These are phyloP conservation scores for Penicillium sp. DNA, from an alignment of 2,329 filamentous ascomycete species.

Conservation along the genomic window DNA sequence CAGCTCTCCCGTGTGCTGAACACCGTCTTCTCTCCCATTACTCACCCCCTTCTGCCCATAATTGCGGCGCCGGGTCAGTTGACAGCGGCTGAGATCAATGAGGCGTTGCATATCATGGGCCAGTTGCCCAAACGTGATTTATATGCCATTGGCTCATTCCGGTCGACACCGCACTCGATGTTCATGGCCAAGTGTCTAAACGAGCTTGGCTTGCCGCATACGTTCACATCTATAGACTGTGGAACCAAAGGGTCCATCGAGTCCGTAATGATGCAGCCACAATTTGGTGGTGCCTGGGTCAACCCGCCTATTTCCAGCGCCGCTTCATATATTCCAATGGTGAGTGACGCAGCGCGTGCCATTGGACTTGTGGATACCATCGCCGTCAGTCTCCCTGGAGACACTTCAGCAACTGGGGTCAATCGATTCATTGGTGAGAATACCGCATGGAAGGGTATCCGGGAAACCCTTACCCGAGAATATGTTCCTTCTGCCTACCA, in stretches of 20 bases:
- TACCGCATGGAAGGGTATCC: slow-evolving; percentile 77
- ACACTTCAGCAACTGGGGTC: slow-evolving; percentile 2
- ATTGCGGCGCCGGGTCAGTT: slow-evolving; percentile 82
- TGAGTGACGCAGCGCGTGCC: slow-evolving; percentile 69
- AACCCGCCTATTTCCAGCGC: slow-evolving; percentile 62
- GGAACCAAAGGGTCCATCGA: slow-evolving; percentile 63
- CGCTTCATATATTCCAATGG: slow-evolving; percentile 54
- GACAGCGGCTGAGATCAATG: slow-evolving; percentile 79
- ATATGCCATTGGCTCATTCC: slow-evolving; percentile 69
- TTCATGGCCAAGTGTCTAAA: slow-evolving; percentile 84
- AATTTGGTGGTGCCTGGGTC: slow-evolving; percentile 77
- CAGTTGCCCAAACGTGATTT: slow-evolving; percentile 73
- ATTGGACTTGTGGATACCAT: slow-evolving; percentile 82
- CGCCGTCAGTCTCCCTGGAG: slow-evolving; percentile 51
- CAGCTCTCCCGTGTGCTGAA: slow-evolving; percentile 79
- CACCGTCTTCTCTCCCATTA: slow-evolving; percentile 81
- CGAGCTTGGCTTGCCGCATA: slow-evolving; percentile 77
- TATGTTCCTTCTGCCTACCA: slow-evolving; percentile 77
- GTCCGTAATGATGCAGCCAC: slow-evolving; percentile 62
- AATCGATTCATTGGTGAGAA: slow-evolving; percentile 66
- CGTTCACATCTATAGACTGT: slow-evolving; percentile 68
- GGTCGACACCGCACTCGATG: slow-evolving; percentile 68
- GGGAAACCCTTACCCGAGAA: slow-evolving; percentile 72
- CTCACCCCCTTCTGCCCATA: slow-evolving; percentile 74
- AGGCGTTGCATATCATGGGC: slow-evolving; percentile 68